These are phyloP conservation scores for Alternaria angustiovoidea DNA, from an alignment of 2,329 filamentous ascomycete species.

Conservation along the genomic window DNA sequence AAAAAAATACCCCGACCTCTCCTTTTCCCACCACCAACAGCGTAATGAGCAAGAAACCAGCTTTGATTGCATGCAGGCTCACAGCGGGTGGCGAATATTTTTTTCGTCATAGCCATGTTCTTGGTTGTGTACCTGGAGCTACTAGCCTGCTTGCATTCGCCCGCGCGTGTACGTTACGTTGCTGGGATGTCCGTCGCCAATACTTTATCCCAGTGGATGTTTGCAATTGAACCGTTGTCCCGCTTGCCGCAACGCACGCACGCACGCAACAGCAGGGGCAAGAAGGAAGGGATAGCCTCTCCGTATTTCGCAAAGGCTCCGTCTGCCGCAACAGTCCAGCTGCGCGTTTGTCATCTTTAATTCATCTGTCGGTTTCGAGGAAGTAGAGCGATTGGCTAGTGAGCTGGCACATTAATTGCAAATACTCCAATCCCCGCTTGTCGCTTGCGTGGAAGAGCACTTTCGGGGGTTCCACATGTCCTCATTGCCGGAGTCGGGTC, in stretches of 20 bases:
- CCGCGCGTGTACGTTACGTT: not conserved
- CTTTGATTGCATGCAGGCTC: no score
- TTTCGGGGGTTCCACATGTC: conserved; percentile 6
- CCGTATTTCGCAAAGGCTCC: not conserved
- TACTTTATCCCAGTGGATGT: no score
- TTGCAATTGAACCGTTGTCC: not conserved
- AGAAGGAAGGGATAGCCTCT: not conserved
- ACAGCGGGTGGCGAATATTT: no score
- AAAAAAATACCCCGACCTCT: not conserved
- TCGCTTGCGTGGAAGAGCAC: conserved; percentile 6
- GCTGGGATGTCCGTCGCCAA: not conserved
- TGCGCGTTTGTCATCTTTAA: no score
- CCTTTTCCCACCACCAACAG: not conserved
- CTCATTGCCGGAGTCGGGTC: conserved; percentile 22
- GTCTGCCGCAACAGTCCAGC: not conserved
- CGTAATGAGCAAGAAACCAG: not conserved
- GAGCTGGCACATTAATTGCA: not conserved
- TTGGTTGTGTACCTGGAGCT: no score
- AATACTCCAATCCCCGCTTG: not conserved
- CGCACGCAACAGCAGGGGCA: not conserved
- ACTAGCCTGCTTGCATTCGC: not conserved
- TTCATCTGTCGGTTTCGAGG: not conserved
- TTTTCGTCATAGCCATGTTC: no score
- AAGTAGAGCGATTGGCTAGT: conserved; percentile 11
- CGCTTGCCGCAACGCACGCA: conserved; percentile 3